Evolutionary conservation across 1,284 basidiomycete species (phyloP).

Genomic region (Microbotryum violaceum): DNA sequence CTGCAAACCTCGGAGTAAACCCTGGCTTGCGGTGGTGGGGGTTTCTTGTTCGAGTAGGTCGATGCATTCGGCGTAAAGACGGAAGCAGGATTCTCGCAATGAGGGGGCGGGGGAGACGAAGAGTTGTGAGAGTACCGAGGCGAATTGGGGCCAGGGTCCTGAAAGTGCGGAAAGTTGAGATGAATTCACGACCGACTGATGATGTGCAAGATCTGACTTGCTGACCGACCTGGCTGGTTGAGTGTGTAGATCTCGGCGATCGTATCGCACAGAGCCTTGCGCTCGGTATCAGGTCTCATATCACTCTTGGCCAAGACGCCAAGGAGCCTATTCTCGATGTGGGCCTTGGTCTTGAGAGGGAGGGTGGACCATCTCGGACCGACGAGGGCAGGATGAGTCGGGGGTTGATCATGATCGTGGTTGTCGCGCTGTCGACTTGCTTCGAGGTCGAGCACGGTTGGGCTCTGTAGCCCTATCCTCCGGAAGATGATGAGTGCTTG

Average conservation of each 20-base stretch:
- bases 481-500: slow-evolving; percentile 6
- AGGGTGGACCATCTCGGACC: neutral
- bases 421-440: too few relatives aligned
- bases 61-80: slow-evolving; percentile 12
- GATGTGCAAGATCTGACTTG: neutral
- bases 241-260: slow-evolving; percentile 1
- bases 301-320: neutral
- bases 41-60: slow-evolving; percentile 8
- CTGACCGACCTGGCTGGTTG: neutral
- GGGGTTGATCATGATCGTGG: too few relatives aligned
- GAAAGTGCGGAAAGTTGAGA: neutral
- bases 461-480: neutral
- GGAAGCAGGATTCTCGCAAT: slow-evolving; percentile 4
- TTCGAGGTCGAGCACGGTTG: neutral
- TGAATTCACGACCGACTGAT: too few relatives aligned
- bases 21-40: neutral
- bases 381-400: neutral
- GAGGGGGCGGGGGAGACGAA: neutral
- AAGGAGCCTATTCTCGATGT: neutral
- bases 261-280: slow-evolving; percentile 5
- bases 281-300: slow-evolving; percentile 2
- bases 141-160: slow-evolving; percentile 6
- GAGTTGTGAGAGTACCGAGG: neutral
- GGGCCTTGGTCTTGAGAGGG: neutral
- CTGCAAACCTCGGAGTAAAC: slow-evolving; percentile 1